Conservation (phyloP, 345 rosid genomes). For the Eucalyptus marginata region DNA sequence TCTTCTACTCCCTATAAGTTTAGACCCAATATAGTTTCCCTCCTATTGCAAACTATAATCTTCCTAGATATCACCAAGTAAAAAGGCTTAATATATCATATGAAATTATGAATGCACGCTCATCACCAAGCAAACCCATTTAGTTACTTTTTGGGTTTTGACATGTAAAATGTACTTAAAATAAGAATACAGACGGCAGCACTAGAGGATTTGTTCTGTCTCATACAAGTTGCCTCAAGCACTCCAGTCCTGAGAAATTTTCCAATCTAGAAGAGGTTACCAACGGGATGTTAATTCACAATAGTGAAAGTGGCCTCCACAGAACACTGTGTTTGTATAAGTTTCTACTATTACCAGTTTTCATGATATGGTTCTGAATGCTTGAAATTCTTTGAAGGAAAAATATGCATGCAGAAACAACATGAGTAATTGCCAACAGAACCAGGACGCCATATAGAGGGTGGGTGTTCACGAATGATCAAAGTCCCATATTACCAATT, state of each 20-base stretch:
- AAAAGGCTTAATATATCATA: not conserved
- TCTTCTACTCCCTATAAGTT: not conserved
- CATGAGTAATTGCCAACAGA: not conserved
- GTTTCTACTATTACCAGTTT: not conserved
- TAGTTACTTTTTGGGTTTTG: not conserved
- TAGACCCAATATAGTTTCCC: not conserved
- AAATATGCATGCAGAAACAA: not conserved
- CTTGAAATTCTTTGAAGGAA: not conserved
- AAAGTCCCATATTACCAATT: constrained; percentile 47
- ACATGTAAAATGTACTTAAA: not conserved
- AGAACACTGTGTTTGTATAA: not conserved
- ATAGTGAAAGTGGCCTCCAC: not conserved
- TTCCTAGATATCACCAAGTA: not conserved
- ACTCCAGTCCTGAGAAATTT: not conserved
- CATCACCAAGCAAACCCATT: not conserved
- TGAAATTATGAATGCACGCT: not conserved
- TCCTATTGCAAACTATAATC: not conserved
- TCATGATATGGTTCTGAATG: not conserved
- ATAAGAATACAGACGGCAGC: not conserved
- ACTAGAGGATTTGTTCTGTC: not conserved
- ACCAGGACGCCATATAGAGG: not conserved
- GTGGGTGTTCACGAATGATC: not conserved
- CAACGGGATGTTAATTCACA: not conserved
- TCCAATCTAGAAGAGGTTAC: not conserved
- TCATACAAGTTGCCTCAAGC: not conserved